phyloP scores from a whole-genome alignment of 139 green algal genomes.

The Chlorella sorokiniana region DNA sequence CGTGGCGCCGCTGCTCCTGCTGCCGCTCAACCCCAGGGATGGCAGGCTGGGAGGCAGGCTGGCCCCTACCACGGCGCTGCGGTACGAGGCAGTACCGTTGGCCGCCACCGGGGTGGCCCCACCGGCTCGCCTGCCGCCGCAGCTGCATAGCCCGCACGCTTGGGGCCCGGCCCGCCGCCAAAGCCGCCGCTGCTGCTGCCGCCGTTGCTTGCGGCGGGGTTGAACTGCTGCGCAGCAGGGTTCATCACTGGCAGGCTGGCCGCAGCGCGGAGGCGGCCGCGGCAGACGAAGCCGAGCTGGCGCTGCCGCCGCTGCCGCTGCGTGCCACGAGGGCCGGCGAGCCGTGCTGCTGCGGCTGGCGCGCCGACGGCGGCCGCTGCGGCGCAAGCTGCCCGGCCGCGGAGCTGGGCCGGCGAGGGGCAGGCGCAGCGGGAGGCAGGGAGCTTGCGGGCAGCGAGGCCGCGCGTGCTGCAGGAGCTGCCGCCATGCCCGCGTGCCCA shows the following conservation, averaged over 20 bases:
- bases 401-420: no score
- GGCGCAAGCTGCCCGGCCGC: no score
- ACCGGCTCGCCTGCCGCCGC: background rate
- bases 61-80: background rate
- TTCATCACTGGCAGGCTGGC: background rate
- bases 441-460: no score
- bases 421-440: no score
- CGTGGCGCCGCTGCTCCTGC: background rate
- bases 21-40: background rate
- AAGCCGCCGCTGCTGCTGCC: slow-evolving; percentile 7
- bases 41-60: slow-evolving; percentile 8
- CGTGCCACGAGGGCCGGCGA: background rate
- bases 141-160: background rate
- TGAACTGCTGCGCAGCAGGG: slow-evolving; percentile 18
- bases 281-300: background rate
- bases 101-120: background rate
- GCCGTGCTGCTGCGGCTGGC: background rate
- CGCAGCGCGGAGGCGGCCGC: background rate
- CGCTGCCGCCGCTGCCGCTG: background rate
- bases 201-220: background rate
- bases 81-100: background rate
- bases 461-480: no score
- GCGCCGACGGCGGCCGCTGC: no score
- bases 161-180: background rate
- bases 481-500: no score